A percentile compares a stretch with the other conserved stretches of the same genome.
Evolutionary conservation across 1,284 basidiomycete species (phyloP).

Genomic region (Baeospora myosura): DNA sequence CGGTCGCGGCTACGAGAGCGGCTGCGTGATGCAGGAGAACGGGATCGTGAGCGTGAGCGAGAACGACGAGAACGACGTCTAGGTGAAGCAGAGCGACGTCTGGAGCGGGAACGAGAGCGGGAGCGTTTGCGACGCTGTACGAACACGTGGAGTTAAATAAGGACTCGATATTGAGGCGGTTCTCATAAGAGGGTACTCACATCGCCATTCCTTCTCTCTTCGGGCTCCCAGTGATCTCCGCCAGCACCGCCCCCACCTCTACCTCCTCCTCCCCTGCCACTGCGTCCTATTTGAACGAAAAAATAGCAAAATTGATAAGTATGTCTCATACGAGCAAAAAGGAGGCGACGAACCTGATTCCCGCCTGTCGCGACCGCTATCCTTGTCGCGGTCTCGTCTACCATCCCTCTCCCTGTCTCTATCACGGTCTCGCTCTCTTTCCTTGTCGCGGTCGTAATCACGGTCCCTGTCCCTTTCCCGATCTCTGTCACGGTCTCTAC

Average conservation of each 20-base stretch:
- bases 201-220: constrained; percentile 56
- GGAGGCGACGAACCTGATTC: constrained; percentile 47
- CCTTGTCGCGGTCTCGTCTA: constrained; percentile 37
- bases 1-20: constrained; percentile 59
- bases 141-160: constrained; percentile 4
- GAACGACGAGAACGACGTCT: constrained; percentile 51
- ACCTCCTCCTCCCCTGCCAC: constrained; percentile 35
- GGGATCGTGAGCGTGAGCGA: constrained; percentile 49
- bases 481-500: constrained; percentile 22
- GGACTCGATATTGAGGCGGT: constrained; percentile 3
- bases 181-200: no score
- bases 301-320: constrained; percentile 7
- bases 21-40: constrained; percentile 45
- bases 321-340: constrained; percentile 4
- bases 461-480: constrained; percentile 19
- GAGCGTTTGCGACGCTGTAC: constrained; percentile 38
- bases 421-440: constrained; percentile 34
- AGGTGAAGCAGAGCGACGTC: constrained; percentile 60
- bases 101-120: constrained; percentile 57
- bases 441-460: constrained; percentile 24
- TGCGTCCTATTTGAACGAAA: no score
- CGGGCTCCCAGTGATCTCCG: constrained; percentile 75
- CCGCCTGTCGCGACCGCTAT: constrained; percentile 39
- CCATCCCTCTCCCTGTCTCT: constrained; percentile 32
- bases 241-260: constrained; percentile 31